Evolutionary conservation across 228 moss, liverwort and hornwort species (phyloP).

Genomic region (Sphagnum fallax): DNA sequence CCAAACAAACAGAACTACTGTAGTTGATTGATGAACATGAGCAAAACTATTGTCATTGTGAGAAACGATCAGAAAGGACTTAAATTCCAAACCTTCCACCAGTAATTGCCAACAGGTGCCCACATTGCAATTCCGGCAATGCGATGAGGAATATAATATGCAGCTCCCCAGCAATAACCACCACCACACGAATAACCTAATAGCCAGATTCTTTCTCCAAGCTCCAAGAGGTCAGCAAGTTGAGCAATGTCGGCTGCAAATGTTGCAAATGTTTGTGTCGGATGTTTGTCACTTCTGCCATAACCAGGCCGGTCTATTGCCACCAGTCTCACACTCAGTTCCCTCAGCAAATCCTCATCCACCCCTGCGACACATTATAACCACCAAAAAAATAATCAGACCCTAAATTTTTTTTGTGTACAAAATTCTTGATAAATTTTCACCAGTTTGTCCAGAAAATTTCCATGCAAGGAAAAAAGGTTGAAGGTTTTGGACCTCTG

Average conservation of each 20-base stretch:
- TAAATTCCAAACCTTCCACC: slow-evolving; percentile 44
- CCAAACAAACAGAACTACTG: no score
- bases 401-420: no score
- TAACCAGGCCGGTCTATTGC: slow-evolving; percentile 80
- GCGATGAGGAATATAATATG: slow-evolving; percentile 68
- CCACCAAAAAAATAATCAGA: no score
- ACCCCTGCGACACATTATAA: slow-evolving; percentile 26
- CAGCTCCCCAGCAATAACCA: slow-evolving; percentile 71
- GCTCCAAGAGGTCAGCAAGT: slow-evolving; percentile 53
- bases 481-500: no score
- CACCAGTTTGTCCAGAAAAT: no score
- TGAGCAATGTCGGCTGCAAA: slow-evolving; percentile 43
- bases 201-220: slow-evolving; percentile 66
- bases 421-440: no score
- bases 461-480: no score
- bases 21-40: no score
- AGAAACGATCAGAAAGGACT: no score
- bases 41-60: no score
- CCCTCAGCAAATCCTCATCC: slow-evolving; percentile 46
- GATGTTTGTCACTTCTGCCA: slow-evolving; percentile 57
- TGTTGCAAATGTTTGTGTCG: slow-evolving; percentile 51
- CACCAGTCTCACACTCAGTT: slow-evolving; percentile 62
- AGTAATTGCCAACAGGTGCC: slow-evolving; percentile 72
- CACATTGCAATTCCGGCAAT: slow-evolving; percentile 76
- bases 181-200: slow-evolving; percentile 81